Base-by-base conservation (phyloP, 768 basidiomycete genomes). In the Boletus speciosus region DNA sequence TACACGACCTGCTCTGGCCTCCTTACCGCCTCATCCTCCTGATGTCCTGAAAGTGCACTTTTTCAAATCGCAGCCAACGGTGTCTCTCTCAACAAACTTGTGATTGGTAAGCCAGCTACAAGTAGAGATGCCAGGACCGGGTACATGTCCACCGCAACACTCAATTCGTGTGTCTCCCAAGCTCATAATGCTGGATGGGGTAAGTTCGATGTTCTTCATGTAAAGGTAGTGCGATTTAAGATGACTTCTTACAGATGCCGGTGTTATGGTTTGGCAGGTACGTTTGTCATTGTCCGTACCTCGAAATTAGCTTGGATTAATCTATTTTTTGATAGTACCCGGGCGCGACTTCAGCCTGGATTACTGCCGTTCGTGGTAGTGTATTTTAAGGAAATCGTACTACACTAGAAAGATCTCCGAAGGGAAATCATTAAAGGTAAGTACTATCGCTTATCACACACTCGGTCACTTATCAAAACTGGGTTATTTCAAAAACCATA, bases 81-180 rank as follows among this genome's bases (percentile, higher is more conserved):
- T 19, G 79, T 89, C 6, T 66, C 78, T 6, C 68, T 84, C 41
- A 67, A 78, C 66, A 90, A 89, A 70, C 74, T 90, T 53, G 84
- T 90, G 49, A 87, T 90, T 59, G 87, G 88, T 4, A 90, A 90
- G 69, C 87, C 87, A 8, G 82, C 80, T 4, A 52, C 75, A 0
- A 58, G 59, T 2, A 55, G 67, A 10, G 80, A 82, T 39, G 83
- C 85, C 3, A 76, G 57, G 55, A 85, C 80, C 53, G 83, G 76
- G 16, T 80, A 74, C 54, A 86, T 90, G 71, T 71, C 71, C 38
- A 73, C 84, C 3, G 66, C 75, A 5, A 78, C 78, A 3, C 74
- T 91, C 14, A 79, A 81, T 1, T 68, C 67, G 15, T 91, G 88
- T 67, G 69, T 89, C 23, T 60, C 73, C 14, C 76, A 82, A 66